Conservation (phyloP, 2,329 filamentous ascomycete species). For the Colletotrichum limetticola region DNA sequence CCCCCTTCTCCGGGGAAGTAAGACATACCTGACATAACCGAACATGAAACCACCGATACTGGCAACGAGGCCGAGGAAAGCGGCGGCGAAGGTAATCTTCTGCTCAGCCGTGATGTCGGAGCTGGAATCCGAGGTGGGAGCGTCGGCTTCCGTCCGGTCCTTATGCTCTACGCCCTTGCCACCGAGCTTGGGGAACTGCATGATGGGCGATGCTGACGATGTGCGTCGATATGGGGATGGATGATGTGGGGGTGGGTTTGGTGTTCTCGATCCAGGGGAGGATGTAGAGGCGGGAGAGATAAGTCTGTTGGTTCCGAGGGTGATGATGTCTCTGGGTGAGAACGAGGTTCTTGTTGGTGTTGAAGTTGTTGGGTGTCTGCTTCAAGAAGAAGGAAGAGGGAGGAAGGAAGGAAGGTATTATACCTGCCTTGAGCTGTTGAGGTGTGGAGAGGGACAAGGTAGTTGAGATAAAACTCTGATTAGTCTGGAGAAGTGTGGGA, state of each 20-base stretch:
- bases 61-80: constrained; percentile 61
- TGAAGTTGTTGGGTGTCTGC: not conserved
- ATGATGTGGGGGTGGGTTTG: not conserved
- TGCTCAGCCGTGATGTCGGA: constrained; percentile 37
- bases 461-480: constrained; percentile 25
- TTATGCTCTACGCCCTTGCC: constrained; percentile 31
- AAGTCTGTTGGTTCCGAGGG: not conserved
- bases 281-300: not conserved
- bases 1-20: no score
- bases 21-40: constrained; percentile 63
- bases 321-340: not conserved
- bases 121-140: constrained; percentile 2
- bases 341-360: not conserved
- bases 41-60: constrained; percentile 69
- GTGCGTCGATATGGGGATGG: not conserved
- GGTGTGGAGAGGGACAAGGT: not conserved
- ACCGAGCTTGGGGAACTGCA: constrained; percentile 33
- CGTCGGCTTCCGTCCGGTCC: constrained; percentile 12
- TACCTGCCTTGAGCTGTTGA: not conserved
- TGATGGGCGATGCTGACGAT: constrained; percentile 17
- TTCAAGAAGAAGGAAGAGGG: not conserved
- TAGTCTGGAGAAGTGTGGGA: constrained; percentile 10
- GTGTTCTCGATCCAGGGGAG: not conserved
- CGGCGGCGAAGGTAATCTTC: constrained; percentile 52
- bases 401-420: not conserved